Evolutionary conservation across 345 rosid species (phyloP).

Genomic region (Mangifera indica): DNA sequence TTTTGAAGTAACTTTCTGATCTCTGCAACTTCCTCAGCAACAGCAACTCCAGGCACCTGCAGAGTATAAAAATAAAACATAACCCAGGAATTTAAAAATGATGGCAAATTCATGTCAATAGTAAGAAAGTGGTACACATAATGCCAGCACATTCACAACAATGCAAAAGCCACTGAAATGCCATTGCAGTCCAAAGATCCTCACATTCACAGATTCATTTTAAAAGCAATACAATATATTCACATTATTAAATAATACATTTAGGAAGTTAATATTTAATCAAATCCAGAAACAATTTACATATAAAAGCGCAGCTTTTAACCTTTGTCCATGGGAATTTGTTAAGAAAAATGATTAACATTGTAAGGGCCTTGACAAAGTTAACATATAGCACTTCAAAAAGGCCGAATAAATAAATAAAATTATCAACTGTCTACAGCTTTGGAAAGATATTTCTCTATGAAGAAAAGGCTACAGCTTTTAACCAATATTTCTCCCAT

Average conservation of each 20-base stretch:
- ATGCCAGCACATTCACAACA: neutral
- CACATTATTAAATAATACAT: neutral
- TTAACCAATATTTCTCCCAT: neutral
- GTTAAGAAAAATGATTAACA: neutral
- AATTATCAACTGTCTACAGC: neutral
- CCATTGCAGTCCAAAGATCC: neutral
- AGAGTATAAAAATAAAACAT: conserved; percentile 7
- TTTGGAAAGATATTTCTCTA: neutral
- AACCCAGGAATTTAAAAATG: neutral
- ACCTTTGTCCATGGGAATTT: neutral
- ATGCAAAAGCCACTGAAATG: neutral
- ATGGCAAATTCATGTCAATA: neutral
- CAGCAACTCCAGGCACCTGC: conserved; percentile 41
- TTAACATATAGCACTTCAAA: neutral
- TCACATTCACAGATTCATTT: neutral
- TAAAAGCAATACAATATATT: neutral
- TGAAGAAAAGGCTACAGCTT: neutral
- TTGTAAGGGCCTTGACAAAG: neutral
- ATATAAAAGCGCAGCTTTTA: neutral
- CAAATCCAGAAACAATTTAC: neutral
- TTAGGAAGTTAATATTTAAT: neutral
- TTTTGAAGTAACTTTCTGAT: conserved; percentile 58
- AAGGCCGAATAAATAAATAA: neutral
- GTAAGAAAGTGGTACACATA: neutral
- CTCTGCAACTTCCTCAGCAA: conserved; percentile 50